These are phyloP conservation scores for Fomitopsis betulina DNA, from an alignment of 1,284 basidiomycete species.

Conservation along the genomic window DNA sequence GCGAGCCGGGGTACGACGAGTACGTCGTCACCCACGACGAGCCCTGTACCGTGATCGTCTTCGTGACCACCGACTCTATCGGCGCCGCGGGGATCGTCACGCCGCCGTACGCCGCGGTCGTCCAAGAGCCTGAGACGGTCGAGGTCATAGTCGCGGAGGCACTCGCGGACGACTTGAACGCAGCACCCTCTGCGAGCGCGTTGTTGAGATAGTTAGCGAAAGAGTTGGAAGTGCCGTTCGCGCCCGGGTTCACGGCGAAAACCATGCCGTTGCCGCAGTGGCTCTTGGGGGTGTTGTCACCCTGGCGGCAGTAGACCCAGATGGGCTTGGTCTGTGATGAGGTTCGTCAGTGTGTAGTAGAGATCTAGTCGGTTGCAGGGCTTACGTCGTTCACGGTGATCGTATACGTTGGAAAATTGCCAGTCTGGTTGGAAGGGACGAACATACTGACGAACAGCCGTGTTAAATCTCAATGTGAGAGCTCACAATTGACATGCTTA, in stretches of 20 bases:
- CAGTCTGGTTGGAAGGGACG: slow-evolving; percentile 36
- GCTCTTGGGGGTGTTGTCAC: slow-evolving; percentile 28
- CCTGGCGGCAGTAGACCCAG: slow-evolving; percentile 42
- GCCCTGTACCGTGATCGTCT: slow-evolving; percentile 35
- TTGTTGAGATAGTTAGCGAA: slow-evolving; percentile 52
- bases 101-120: slow-evolving; percentile 40
- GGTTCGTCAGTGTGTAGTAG: neutral
- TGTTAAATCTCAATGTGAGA: neutral
- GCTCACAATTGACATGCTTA: slow-evolving; percentile 27
- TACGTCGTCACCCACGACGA: slow-evolving; percentile 50
- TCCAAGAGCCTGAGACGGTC: slow-evolving; percentile 15
- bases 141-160: slow-evolving; percentile 26
- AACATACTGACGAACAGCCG: slow-evolving; percentile 35
- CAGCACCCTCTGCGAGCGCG: slow-evolving; percentile 46
- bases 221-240: slow-evolving; percentile 46
- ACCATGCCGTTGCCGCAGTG: slow-evolving; percentile 66
- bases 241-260: slow-evolving; percentile 57
- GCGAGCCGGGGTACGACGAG: slow-evolving; percentile 47
- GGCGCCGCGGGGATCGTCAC: slow-evolving; percentile 46
- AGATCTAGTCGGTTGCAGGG: neutral
- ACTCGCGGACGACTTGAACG: slow-evolving; percentile 36
- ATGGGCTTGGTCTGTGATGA: slow-evolving; percentile 29
- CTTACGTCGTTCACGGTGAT: slow-evolving; percentile 34
- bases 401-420: slow-evolving; percentile 32
- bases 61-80: slow-evolving; percentile 26